Percentiles rank a stretch among this genome's conserved stretches.
These are phyloP conservation scores for Chytriomyces confervae DNA, from an alignment of 192 early-diverging fungal species.

Conservation along the genomic window DNA sequence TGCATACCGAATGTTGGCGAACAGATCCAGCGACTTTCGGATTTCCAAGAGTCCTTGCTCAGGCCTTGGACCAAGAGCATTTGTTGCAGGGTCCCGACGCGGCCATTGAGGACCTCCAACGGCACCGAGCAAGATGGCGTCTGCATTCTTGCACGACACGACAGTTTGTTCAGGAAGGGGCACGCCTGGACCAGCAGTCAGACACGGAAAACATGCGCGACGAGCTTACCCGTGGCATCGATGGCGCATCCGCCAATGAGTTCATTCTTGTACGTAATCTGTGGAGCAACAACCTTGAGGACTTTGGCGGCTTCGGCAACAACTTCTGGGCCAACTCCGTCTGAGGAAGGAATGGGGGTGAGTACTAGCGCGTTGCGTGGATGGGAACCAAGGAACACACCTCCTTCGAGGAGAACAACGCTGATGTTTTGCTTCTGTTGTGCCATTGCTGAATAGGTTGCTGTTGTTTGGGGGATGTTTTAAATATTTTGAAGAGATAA, in stretches of 20 bases:
- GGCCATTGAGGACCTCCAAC: slow-evolving; percentile 99
- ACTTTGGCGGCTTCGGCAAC: slow-evolving; percentile 89
- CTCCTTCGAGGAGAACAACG: slow-evolving; percentile 17
- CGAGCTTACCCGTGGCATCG: slow-evolving; percentile 74
- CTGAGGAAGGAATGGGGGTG: slow-evolving; percentile 35
- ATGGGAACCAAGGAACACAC: neutral
- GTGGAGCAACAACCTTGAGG: slow-evolving; percentile 75
- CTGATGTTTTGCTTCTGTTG: neutral
- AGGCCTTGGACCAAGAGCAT: slow-evolving; percentile 76
- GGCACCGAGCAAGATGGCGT: slow-evolving; percentile 95
- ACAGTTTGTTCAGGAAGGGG: slow-evolving; percentile 87
- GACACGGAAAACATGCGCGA: neutral
- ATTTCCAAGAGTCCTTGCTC: slow-evolving; percentile 93
- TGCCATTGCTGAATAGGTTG: neutral
- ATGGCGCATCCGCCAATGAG: slow-evolving; percentile 93
- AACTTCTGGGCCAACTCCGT: slow-evolving; percentile 97
- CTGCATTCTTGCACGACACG: slow-evolving; percentile 77
- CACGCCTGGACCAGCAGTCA: slow-evolving; percentile 36
- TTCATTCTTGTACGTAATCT: slow-evolving; percentile 67
- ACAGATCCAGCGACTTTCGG: slow-evolving; percentile 91
- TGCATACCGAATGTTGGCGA: slow-evolving; percentile 79
- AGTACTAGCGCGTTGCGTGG: neutral
- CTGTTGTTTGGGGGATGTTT: neutral
- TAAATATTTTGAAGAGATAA: neutral
- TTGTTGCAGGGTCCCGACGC: slow-evolving; percentile 68